These are phyloP conservation scores for Pycnococcus provasolii DNA, from an alignment of 139 green algal species.

Conservation along the genomic window DNA sequence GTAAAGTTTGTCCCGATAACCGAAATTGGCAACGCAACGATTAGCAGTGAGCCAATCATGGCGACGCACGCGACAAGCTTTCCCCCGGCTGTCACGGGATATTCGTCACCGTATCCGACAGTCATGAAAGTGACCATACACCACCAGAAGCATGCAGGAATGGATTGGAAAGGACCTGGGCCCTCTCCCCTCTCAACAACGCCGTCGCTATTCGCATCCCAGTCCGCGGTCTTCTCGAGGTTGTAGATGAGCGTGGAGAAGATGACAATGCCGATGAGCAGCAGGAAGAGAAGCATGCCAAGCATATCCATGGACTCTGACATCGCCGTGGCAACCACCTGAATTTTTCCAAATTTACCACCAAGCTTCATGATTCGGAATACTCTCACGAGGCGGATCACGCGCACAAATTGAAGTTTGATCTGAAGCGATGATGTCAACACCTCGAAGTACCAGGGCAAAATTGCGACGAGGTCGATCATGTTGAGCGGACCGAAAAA, in stretches of 20 bases:
- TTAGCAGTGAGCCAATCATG: conserved; percentile 28
- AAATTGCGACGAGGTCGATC: conserved; percentile 20
- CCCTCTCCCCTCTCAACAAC: neutral
- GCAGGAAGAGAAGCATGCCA: conserved; percentile 34
- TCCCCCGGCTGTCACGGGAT: conserved; percentile 21
- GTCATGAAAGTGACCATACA: conserved; percentile 37
- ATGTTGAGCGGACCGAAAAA: conserved; percentile 5
- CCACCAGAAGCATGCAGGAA: conserved; percentile 34
- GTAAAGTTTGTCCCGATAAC: conserved; percentile 37
- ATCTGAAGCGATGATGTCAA: neutral
- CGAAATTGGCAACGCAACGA: conserved; percentile 37
- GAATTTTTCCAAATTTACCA: conserved; percentile 15
- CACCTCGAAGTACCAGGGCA: conserved; percentile 25
- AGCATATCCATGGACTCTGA: conserved; percentile 21
- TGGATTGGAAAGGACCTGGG: conserved; percentile 21
- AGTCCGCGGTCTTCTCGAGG: conserved; percentile 21
- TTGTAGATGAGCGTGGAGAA: conserved; percentile 34
- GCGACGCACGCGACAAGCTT: conserved; percentile 25
- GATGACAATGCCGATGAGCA: conserved; percentile 28
- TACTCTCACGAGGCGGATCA: conserved; percentile 21
- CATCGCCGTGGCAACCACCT: conserved; percentile 22
- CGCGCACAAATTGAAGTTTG: conserved; percentile 1
- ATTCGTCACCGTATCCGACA: conserved; percentile 39
- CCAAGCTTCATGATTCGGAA: conserved; percentile 23
- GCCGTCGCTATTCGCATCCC: neutral